A percentile compares a stretch with the other conserved stretches of the same genome.
Conservation (phyloP, 2,329 filamentous ascomycete genomes). For the Polytolypa hystricis region DNA sequence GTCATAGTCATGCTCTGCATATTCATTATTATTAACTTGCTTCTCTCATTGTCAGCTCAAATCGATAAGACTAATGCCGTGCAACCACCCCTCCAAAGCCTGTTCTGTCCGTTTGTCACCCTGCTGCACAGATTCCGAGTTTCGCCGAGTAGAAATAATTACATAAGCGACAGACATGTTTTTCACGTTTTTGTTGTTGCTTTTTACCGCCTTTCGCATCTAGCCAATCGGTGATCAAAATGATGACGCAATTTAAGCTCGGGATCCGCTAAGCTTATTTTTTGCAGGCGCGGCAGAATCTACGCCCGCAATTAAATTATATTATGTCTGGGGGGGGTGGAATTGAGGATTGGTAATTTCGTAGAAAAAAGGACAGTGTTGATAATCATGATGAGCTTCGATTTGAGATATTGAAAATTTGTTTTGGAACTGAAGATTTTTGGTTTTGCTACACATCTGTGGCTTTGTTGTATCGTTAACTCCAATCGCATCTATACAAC, state of each 20-base stretch:
- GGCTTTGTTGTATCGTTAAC: too few relatives aligned
- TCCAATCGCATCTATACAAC: too few relatives aligned
- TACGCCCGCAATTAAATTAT: too few relatives aligned
- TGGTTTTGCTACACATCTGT: not conserved
- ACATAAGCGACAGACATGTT: too few relatives aligned
- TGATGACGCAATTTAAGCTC: too few relatives aligned
- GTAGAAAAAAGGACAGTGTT: not conserved
- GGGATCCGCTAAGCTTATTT: too few relatives aligned
- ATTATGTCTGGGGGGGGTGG: not conserved
- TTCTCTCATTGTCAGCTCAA: not conserved
- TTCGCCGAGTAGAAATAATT: not conserved
- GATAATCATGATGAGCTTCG: not conserved
- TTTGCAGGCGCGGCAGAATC: too few relatives aligned
- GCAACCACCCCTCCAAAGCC: too few relatives aligned
- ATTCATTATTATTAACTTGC: not conserved
- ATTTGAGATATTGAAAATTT: not conserved
- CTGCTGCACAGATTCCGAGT: not conserved
- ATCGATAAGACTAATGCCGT: not conserved
- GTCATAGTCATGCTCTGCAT: too few relatives aligned
- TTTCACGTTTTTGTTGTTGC: too few relatives aligned
- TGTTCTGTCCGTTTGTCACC: not conserved
- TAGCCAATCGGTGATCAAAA: too few relatives aligned
- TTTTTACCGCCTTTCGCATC: too few relatives aligned
- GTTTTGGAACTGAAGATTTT: not conserved
- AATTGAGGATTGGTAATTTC: not conserved